Evolutionary conservation across 345 rosid genomes (phyloP).

Genomic region (Eutrema yunnanense): DNA sequence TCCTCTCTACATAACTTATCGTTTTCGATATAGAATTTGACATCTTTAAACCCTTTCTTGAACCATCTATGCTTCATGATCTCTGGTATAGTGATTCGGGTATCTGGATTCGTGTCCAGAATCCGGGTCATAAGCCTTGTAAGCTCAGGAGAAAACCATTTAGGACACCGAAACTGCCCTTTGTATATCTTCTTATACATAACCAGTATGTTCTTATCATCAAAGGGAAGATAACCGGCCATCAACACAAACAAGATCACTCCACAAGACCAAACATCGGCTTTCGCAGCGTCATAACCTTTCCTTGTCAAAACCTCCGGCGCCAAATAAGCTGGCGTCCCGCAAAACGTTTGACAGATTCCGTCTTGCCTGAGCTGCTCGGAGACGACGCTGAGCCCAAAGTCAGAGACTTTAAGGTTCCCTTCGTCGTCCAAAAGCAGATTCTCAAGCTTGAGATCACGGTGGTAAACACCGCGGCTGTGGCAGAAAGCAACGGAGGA

Average conservation of each 20-base stretch:
- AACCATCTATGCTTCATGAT: constrained; percentile 79
- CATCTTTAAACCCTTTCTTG: constrained; percentile 45
- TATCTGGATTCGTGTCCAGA: constrained; percentile 68
- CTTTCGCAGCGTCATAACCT: constrained; percentile 90
- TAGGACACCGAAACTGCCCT: constrained; percentile 77
- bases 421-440: constrained; percentile 71
- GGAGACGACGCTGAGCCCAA: constrained; percentile 72
- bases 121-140: constrained; percentile 55
- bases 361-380: constrained; percentile 66
- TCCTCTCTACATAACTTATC: constrained; percentile 33
- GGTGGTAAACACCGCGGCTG: constrained; percentile 83
- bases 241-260: constrained; percentile 70
- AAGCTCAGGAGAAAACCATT: constrained; percentile 75
- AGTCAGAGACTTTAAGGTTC: constrained; percentile 72
- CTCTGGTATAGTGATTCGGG: constrained; percentile 63
- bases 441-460: constrained; percentile 85
- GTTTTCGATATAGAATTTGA: constrained; percentile 46
- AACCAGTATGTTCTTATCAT: constrained; percentile 67
- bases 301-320: constrained; percentile 74
- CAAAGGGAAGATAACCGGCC: constrained; percentile 85
- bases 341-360: constrained; percentile 72
- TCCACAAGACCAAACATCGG: constrained; percentile 92
- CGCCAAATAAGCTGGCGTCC: constrained; percentile 71
- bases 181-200: constrained; percentile 76
- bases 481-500: constrained; percentile 87